Conservation (phyloP, 768 basidiomycete species). For the Agaricus sinodeliciosus region DNA sequence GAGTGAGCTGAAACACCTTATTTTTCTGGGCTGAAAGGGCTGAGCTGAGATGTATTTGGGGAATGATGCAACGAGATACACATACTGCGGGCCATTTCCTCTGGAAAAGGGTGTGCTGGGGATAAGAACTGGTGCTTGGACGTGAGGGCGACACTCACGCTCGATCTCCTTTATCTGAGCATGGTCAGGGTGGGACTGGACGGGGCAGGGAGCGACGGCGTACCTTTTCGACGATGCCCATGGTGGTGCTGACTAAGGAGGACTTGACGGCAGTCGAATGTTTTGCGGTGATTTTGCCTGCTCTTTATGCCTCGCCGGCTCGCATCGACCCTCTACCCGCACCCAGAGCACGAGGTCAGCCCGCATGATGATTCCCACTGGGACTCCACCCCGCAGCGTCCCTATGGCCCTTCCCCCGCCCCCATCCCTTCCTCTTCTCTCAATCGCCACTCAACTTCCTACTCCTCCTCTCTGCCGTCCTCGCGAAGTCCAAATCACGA, state of each 20-base stretch:
- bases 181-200: neutral
- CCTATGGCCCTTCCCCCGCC: conserved; percentile 25
- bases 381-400: conserved; percentile 26
- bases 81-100: conserved; percentile 98
- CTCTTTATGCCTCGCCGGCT: conserved; percentile 42
- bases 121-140: neutral
- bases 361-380: conserved; percentile 40
- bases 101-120: conserved; percentile 28
- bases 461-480: conserved; percentile 15
- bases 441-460: conserved; percentile 19
- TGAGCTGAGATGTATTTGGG: neutral
- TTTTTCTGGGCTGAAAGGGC: conserved; percentile 79
- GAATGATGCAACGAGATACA: conserved; percentile 24
- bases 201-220: neutral
- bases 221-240: conserved; percentile 94
- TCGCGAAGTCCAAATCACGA: conserved; percentile 35
- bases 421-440: conserved; percentile 25
- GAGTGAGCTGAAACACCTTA: conserved; percentile 45
- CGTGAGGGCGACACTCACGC: conserved; percentile 43
- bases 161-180: conserved; percentile 90
- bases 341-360: conserved; percentile 34
- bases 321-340: conserved; percentile 63
- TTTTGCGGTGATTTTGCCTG: neutral
- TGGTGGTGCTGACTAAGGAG: conserved; percentile 24
- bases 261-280: neutral